A percentile compares a stretch with the other conserved stretches of the same genome.
Conservation (phyloP, 352 stramenopile genomes). For the Pythium pyrilobum region DNA sequence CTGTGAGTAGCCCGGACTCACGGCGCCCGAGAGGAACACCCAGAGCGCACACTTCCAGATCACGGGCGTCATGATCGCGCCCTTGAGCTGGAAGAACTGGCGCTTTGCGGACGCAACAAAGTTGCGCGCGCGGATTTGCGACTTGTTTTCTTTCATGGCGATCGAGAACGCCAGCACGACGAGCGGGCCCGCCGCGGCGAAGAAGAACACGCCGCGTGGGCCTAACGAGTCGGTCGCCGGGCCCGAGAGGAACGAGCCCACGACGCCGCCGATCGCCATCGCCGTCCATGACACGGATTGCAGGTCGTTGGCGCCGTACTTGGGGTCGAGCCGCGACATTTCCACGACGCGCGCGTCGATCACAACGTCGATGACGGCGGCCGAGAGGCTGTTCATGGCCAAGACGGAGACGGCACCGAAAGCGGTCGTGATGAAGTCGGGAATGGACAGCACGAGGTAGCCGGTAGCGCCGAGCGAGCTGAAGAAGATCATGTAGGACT, state of each 20-base stretch:
- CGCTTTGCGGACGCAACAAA: constrained; percentile 46
- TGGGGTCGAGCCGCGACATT: constrained; percentile 84
- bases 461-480: constrained; percentile 58
- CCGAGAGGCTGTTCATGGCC: constrained; percentile 82
- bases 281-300: constrained; percentile 94
- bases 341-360: constrained; percentile 96
- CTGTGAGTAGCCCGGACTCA: constrained; percentile 90
- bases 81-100: constrained; percentile 61
- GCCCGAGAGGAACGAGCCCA: constrained; percentile 91
- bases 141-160: constrained; percentile 83
- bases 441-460: constrained; percentile 58
- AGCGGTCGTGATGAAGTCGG: constrained; percentile 46
- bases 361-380: constrained; percentile 95
- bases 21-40: constrained; percentile 93
- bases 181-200: constrained; percentile 87
- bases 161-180: constrained; percentile 87
- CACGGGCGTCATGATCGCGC: constrained; percentile 78
- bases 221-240: constrained; percentile 88
- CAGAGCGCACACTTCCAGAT: constrained; percentile 97
- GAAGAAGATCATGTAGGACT: constrained; percentile 93
- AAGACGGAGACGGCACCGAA: constrained; percentile 51
- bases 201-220: constrained; percentile 90
- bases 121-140: constrained; percentile 32
- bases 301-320: constrained; percentile 88
- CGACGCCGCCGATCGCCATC: constrained; percentile 89